Base-by-base conservation (phyloP, 75 land plant genomes). In the Pinus tabuliformis region DNA sequence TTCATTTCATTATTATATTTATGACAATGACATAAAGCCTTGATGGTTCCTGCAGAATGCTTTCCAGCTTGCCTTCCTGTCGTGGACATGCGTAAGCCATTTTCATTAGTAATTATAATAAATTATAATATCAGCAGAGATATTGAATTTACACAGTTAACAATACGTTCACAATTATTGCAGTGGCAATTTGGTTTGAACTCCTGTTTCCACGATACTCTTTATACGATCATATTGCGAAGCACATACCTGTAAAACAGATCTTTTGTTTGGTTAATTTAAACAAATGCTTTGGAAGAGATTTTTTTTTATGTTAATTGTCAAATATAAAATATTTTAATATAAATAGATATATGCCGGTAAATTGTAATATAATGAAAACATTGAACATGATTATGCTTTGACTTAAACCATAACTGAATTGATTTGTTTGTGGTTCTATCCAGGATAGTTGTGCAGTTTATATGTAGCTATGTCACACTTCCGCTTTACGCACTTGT, bases 401-500 rank as follows among this genome's bases (percentile, higher is more conserved):
- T 30, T 30, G 72, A 39, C 18, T 15, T 15, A 11, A 39, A 18
- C 39, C 30, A 39, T 4, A 22, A 8, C 71, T 68, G 2, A 20
- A 20, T 14, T 39, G 18, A 24, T 13, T 73, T 70, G 75, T 42
- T 76, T 42, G 66, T 73, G 17, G 16, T 17, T 56, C 5, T 39
- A 5, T 73, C 17, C 28, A 73, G 75, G 61, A 14, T 33, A 0
- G 58, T 13, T 71, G 76, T 86, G 42, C 91, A 86, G 42, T 63
- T 89, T 58, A 20, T 89, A 16, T 91, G 92, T 81, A 90, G 89
- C 82, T 85, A 81, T 73, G 83, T 80, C 73, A 91, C 93, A 17
- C 81, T 91, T 75, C 93, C 93, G n/a, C 87, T 87, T 14, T 89
- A 91, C 70, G 84, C 93, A 58, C 75, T 91, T 75, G 92, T 91